Conservation (phyloP, 306 rosid species). For the Quercus aquifolioides region DNA sequence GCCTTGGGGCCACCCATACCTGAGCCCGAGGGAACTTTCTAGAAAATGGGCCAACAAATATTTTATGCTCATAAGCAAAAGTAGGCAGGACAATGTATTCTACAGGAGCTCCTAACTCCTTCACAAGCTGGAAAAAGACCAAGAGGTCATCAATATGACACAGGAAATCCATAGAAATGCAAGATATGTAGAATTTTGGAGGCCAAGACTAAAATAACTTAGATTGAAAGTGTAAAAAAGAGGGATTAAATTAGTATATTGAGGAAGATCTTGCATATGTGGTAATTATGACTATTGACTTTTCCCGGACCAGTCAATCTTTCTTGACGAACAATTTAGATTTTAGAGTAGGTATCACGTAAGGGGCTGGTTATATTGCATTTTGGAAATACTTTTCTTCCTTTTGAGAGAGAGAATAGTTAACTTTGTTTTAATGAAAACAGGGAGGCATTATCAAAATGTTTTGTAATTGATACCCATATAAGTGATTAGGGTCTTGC, state of each 20-base stretch:
- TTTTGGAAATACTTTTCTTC: background rate
- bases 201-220: background rate
- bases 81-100: slow-evolving; percentile 89
- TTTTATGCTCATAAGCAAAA: slow-evolving; percentile 93
- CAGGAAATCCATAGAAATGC: background rate
- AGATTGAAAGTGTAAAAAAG: background rate
- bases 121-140: slow-evolving; percentile 64
- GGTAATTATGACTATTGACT: background rate
- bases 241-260: background rate
- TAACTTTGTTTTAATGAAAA: background rate
- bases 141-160: slow-evolving; percentile 9
- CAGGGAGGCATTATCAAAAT: background rate
- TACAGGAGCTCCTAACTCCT: slow-evolving; percentile 84
- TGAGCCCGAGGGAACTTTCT: slow-evolving; percentile 85
- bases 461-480: background rate
- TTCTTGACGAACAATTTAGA: background rate
- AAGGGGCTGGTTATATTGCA: background rate
- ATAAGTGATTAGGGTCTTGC: background rate
- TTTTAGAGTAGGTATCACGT: background rate
- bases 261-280: background rate
- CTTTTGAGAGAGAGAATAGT: background rate
- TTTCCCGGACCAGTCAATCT: background rate
- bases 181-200: background rate
- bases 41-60: slow-evolving; percentile 93
- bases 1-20: slow-evolving; percentile 98